Percentiles rank a stretch among this genome's conserved stretches.
These are phyloP conservation scores for Fusarium camptoceras DNA, from an alignment of 2,329 filamentous ascomycete genomes.

Conservation along the genomic window DNA sequence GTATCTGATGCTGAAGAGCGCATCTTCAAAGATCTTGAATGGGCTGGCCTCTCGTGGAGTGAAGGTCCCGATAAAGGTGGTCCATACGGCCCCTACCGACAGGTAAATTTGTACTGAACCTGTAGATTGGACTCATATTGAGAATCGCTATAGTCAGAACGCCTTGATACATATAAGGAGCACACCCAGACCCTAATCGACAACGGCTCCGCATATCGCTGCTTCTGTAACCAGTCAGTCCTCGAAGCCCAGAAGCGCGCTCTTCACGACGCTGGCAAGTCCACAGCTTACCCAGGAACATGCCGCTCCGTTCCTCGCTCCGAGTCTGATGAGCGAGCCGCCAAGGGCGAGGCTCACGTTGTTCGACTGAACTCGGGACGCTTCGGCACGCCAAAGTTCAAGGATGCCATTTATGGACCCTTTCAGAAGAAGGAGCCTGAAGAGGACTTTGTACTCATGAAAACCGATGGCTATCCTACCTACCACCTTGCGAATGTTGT, in stretches of 20 bases:
- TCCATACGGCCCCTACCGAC: conserved; percentile 85
- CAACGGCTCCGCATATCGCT: conserved; percentile 84
- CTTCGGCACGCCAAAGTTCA: conserved; percentile 69
- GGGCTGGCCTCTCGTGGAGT: conserved; percentile 93
- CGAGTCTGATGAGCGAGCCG: conserved; percentile 78
- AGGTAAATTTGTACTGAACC: conserved; percentile 62
- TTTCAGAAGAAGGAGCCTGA: conserved; percentile 67
- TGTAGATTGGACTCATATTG: background rate
- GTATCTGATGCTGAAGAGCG: conserved; percentile 82
- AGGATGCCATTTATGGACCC: conserved; percentile 83
- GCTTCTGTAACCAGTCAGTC: conserved; percentile 84
- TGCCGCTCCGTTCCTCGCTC: conserved; percentile 75
- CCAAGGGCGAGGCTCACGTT: conserved; percentile 76
- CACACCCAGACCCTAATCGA: conserved; percentile 77
- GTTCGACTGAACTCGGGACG: conserved; percentile 77
- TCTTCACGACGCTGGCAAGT: conserved; percentile 64
- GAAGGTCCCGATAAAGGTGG: conserved; percentile 90
- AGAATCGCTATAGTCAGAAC: conserved; percentile 73
- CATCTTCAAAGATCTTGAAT: conserved; percentile 82
- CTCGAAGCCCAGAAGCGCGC: conserved; percentile 74
- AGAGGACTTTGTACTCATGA: conserved; percentile 91
- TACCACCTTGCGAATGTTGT: conserved; percentile 98
- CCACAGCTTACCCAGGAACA: conserved; percentile 67
- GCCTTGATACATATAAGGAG: conserved; percentile 76
- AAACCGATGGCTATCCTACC: conserved; percentile 91